Conservation (phyloP, 257 asterid species). For the Lavandula angustifolia region DNA sequence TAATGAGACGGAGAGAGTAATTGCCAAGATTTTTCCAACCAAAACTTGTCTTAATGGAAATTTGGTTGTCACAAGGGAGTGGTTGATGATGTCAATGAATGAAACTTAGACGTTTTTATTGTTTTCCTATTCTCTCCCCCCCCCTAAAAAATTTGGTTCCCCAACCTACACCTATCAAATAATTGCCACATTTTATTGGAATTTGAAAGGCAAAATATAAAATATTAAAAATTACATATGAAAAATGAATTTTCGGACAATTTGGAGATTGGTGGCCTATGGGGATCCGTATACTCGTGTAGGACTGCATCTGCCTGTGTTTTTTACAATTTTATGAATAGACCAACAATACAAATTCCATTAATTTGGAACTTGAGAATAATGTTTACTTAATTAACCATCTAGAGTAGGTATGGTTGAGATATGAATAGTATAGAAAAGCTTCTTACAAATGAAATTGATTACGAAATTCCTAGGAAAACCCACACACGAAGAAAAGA, state of each 20-base stretch:
- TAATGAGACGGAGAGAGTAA: too few species aligned
- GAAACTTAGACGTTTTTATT: neutral
- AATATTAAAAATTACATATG: too few species aligned
- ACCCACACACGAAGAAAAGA: conserved; percentile 2
- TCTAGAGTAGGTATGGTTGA: conserved; percentile 28
- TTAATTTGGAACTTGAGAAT: too few species aligned
- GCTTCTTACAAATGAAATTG: neutral
- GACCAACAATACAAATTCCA: too few species aligned
- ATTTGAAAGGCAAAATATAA: too few species aligned
- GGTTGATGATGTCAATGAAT: conserved; percentile 30
- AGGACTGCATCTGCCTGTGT: too few species aligned
- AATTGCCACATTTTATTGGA: neutral
- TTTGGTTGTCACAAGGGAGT: conserved; percentile 27
- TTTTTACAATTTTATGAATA: too few species aligned
- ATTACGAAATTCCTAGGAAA: conserved; percentile 24
- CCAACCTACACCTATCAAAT: neutral
- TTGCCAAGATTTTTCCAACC: conserved; percentile 19
- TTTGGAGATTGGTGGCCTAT: too few species aligned
- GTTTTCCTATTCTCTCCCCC: neutral
- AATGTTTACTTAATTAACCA: neutral
- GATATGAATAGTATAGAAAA: neutral
- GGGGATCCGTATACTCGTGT: too few species aligned
- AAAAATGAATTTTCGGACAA: too few species aligned
- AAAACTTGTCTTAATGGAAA: conserved; percentile 16
- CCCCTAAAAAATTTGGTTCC: neutral